These are phyloP conservation scores for Atkinsonella hypoxylon DNA, from an alignment of 2,329 filamentous ascomycete genomes.

Conservation along the genomic window DNA sequence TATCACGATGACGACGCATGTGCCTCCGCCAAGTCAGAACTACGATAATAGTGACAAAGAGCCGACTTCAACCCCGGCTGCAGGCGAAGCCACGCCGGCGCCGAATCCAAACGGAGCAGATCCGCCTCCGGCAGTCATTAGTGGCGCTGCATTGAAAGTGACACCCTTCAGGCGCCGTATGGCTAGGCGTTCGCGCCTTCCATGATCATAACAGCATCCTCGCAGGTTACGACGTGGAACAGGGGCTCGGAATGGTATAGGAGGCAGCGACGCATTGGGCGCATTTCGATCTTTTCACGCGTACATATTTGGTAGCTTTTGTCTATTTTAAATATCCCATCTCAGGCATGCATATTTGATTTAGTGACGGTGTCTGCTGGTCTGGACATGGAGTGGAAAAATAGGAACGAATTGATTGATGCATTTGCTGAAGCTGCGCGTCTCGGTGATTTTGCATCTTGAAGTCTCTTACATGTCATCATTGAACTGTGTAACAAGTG, in stretches of 20 bases:
- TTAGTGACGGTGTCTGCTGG: neutral
- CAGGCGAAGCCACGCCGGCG: no score
- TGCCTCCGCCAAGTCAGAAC: neutral
- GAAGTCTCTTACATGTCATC: neutral
- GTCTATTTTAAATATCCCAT: neutral
- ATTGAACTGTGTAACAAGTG: neutral
- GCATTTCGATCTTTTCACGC: neutral
- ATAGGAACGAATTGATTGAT: neutral
- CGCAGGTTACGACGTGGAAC: neutral
- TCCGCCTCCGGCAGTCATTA: neutral
- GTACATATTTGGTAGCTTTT: slow-evolving; percentile 4
- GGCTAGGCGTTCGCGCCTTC: neutral
- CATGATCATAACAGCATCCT: neutral
- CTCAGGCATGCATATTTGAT: neutral
- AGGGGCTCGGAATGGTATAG: neutral
- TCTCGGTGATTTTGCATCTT: neutral
- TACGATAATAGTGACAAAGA: neutral
- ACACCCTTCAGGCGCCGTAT: neutral
- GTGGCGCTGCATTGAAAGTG: neutral
- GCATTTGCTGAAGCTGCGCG: neutral
- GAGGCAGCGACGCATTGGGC: neutral
- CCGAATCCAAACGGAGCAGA: neutral
- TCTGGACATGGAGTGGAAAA: neutral
- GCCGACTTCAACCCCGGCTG: no score
- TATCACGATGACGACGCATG: slow-evolving; percentile 6